Evolutionary conservation across 257 asterid species (phyloP).

Genomic region (Schizonepeta tenuifolia): DNA sequence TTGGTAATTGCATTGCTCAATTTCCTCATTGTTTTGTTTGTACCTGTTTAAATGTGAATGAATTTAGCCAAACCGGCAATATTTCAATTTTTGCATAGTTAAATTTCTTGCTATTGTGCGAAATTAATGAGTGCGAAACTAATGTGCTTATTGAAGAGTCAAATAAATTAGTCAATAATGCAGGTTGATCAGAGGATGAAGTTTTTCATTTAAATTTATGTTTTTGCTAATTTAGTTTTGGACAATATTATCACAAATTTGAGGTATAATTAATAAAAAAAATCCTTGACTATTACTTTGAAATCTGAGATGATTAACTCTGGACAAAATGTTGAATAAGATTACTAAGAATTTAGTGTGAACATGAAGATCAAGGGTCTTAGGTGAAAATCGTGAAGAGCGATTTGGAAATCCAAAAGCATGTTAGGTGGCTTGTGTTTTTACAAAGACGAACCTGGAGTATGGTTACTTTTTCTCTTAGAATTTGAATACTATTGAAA

Average conservation of each 20-base stretch:
- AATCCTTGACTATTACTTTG: neutral
- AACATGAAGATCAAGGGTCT: neutral
- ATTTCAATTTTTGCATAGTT: slow-evolving; percentile 8
- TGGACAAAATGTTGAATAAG: neutral
- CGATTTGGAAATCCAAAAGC: neutral
- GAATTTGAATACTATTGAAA: neutral
- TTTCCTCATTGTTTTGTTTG: neutral
- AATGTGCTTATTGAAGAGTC: neutral
- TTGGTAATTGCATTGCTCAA: slow-evolving; percentile 32
- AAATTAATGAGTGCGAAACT: neutral
- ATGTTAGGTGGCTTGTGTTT: neutral
- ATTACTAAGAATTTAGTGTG: neutral
- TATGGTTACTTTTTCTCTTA: neutral
- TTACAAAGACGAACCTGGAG: slow-evolving; percentile 15
- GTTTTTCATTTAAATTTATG: neutral
- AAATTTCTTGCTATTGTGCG: neutral
- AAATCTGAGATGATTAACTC: neutral
- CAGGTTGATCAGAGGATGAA: slow-evolving; percentile 6
- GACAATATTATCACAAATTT: slow-evolving; percentile 1
- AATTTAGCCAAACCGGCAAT: neutral
- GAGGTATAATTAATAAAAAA: neutral
- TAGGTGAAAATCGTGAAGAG: neutral
- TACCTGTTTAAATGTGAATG: neutral
- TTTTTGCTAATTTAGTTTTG: neutral
- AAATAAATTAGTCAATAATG: neutral